Base-by-base conservation (phyloP, 2,329 filamentous ascomycete species). In the Talaromyces atroroseus region DNA sequence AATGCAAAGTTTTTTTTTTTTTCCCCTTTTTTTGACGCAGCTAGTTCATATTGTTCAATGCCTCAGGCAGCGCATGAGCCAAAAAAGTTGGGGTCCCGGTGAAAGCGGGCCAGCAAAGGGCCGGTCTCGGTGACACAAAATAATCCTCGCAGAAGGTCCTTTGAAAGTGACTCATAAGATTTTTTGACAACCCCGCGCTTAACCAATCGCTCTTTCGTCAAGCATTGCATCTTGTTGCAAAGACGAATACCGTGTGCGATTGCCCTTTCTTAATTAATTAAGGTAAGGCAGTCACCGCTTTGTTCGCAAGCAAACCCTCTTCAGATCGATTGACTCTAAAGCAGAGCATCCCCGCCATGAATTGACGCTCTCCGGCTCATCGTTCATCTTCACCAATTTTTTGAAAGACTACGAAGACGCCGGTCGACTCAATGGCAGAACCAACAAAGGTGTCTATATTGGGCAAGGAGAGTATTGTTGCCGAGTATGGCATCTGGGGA, bases 401-500 rank as follows among this genome's bases (percentile, higher is more conserved):
- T 40, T 34, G 24, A 21, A n/a, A 44, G 20, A 23, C 18, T 32
- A 20, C 18, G 23, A 14, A 18, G 20, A 29, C 32, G 23, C 14
- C 18, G 18, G 14, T 44, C 24, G 44, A 34, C 55, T 32, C 49
- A 51, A 73, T 73, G 69, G 61, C 65, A 29, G 70, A 69, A 59
- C 80, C 82, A 56, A 82, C 80, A 52, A 83, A 79, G 69, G 90
- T 97, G 68, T 80, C 83, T 36, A 95, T 99, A 64, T 79, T 99
- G 58, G 91, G 91, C 63, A 88, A 89, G 67, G 90, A 96, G 64
- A 88, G 87, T 67, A 97, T 99, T 65, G 80, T 96, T 61, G 87
- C 96, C 67, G 90, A 96, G 70, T 90, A 95, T 71, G 90, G 88
- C 62, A 83, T 99, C 56, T 96, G 92, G 90, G 83, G 87, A 61